These are phyloP conservation scores for Cinchona pubescens DNA, from an alignment of 257 asterid genomes.

Conservation along the genomic window DNA sequence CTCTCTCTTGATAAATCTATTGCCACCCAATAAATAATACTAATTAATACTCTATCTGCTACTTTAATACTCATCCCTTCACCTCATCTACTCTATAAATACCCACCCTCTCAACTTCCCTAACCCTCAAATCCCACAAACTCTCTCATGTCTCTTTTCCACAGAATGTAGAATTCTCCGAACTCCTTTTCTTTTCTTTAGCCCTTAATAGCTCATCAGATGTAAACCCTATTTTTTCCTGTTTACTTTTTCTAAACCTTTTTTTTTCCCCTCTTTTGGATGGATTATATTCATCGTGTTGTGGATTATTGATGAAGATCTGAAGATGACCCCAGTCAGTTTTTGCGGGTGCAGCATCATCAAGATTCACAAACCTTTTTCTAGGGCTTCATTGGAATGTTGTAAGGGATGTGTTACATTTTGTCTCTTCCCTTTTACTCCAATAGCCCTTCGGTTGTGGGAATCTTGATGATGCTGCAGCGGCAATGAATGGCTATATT, in stretches of 20 bases:
- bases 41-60: slow-evolving; percentile 15
- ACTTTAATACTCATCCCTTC: slow-evolving; percentile 6
- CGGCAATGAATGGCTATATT: slow-evolving; percentile 27
- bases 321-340: slow-evolving; percentile 22
- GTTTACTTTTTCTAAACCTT: not conserved
- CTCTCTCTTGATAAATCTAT: not conserved
- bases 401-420: not conserved
- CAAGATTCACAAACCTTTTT: slow-evolving; percentile 32
- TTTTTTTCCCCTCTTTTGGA: not conserved
- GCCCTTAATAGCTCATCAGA: not conserved
- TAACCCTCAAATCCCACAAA: not conserved
- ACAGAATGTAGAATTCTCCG: too few relatives aligned
- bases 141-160: slow-evolving; percentile 1
- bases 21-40: slow-evolving; percentile 17
- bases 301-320: not conserved
- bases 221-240: not conserved
- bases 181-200: too few relatives aligned
- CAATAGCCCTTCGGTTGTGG: slow-evolving; percentile 13
- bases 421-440: not conserved
- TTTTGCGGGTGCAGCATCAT: slow-evolving; percentile 38
- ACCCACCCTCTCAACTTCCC: not conserved
- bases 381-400: slow-evolving; percentile 9
- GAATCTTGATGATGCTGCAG: slow-evolving; percentile 51
- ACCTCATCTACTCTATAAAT: slow-evolving; percentile 15
- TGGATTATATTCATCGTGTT: not conserved